Evolutionary conservation across 257 asterid species (phyloP).

Genomic region (Solanum acaule): DNA sequence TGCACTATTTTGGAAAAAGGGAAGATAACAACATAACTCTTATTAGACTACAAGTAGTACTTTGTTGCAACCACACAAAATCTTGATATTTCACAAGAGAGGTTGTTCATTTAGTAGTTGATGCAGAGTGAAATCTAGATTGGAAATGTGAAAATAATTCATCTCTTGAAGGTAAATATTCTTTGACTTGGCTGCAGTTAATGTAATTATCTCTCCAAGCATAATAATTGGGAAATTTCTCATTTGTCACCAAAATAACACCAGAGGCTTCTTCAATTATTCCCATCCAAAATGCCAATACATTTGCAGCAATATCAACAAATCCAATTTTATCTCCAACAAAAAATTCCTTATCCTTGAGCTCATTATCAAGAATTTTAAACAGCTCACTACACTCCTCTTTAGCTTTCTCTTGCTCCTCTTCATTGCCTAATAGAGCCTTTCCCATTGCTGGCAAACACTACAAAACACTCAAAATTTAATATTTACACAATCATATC

Average conservation of each 20-base stretch:
- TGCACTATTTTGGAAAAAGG: not conserved
- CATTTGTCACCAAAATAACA: not conserved
- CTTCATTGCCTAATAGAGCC: not conserved
- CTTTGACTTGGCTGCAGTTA: not conserved
- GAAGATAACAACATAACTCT: too few species aligned
- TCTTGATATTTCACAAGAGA: not conserved
- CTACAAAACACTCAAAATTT: not conserved
- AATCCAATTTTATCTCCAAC: not conserved
- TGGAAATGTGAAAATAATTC: not conserved
- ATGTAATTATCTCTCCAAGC: constrained; percentile 1
- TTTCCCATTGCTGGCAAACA: not conserved
- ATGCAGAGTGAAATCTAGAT: not conserved
- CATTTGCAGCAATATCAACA: not conserved
- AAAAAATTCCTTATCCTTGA: not conserved
- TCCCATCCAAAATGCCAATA: not conserved
- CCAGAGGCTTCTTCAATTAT: not conserved
- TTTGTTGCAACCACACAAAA: not conserved
- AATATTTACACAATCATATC: not conserved
- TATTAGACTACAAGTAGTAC: not conserved
- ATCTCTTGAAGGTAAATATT: not conserved
- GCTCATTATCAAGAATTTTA: not conserved
- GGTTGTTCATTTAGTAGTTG: not conserved
- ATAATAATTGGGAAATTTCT: not conserved
- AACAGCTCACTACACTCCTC: not conserved
- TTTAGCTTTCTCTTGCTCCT: not conserved